Base-by-base conservation (phyloP, 2,329 filamentous ascomycete genomes). In the Cercospora nicotianae region DNA sequence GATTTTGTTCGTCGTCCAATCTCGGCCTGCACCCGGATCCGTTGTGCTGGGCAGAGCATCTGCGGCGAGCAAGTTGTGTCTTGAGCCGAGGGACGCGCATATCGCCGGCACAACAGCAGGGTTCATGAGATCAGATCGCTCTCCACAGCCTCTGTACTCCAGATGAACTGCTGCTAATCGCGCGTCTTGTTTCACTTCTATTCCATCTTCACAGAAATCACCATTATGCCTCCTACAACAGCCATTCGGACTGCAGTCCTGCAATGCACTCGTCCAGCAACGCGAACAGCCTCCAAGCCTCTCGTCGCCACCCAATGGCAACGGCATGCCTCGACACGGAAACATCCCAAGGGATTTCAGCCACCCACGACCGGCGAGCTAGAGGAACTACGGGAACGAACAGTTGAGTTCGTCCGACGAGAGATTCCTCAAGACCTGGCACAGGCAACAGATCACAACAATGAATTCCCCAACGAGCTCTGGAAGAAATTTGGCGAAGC, bases 401-500 rank as follows among this genome's bases (percentile, higher is more conserved):
- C 96, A 30, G 91, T 93, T 75, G 94, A 97, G 66, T 99, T 99
- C 76, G 89, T 92, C 23, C 82, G 91, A 68, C 89, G 94, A 75
- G 93, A 97, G 80, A 94, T 98, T 66, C 83, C 93, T 20, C 91
- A 93, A 78, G 90, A 93, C 72, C 83, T 97, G 13, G 95, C 94
- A 0, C 87, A 91, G 10, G 83, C 84, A 65, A 96, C 93, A n/a
- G 94, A 99, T 82, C 87, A 87, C 77, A 85, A 85, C 77, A 98
- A 98, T 85, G 89, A 88, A 60, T 99, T 99, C 79, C 95, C 95
- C 3, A 86, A 88, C 61, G 89, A 91, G 6, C 94, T 99, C 90
- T 99, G 95, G 95, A 85, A 86, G 79, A 97, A 97, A 82, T 84
- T 99, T 60, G 95, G 95, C 70, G 91, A 93, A 72, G 95, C 95